Percentiles rank a stretch among this genome's conserved stretches.
These are phyloP conservation scores for Globisporangium barbulae DNA, from an alignment of 352 stramenopile genomes.

Conservation along the genomic window DNA sequence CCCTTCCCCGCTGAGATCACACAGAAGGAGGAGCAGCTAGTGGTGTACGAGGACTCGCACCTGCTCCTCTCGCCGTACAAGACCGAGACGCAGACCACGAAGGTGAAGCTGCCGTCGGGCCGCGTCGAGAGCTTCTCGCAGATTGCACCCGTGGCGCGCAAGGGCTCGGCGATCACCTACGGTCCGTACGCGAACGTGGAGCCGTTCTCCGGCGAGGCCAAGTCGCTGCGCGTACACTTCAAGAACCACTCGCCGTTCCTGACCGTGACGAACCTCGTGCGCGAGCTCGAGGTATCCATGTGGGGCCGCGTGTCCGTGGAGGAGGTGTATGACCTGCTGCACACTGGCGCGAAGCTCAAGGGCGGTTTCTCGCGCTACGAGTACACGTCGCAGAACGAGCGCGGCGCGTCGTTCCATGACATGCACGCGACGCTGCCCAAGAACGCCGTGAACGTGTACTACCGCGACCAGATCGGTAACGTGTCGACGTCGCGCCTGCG, in stretches of 20 bases:
- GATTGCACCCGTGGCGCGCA: conserved; percentile 53
- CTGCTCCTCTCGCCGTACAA: conserved; percentile 69
- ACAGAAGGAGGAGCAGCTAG: conserved; percentile 84
- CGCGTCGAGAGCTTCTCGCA: conserved; percentile 70
- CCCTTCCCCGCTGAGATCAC: conserved; percentile 75
- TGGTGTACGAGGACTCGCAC: conserved; percentile 70
- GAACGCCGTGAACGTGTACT: conserved; percentile 87
- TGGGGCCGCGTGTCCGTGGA: conserved; percentile 87
- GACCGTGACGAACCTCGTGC: conserved; percentile 78
- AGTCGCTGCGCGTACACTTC: conserved; percentile 67
- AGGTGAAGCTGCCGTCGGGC: conserved; percentile 77
- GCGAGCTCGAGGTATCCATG: conserved; percentile 89
- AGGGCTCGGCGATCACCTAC: conserved; percentile 75
- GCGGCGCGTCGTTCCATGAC: conserved; percentile 75
- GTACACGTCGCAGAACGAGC: conserved; percentile 64
- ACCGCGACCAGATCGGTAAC: conserved; percentile 90
- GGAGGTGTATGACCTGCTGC: conserved; percentile 84
- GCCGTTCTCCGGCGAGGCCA: conserved; percentile 31
- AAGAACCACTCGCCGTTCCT: conserved; percentile 87
- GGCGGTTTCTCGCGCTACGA: conserved; percentile 87
- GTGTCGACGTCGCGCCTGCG: conserved; percentile 82
- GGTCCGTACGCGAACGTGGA: conserved; percentile 71
- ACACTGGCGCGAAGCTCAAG: conserved; percentile 83
- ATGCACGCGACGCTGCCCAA: conserved; percentile 65
- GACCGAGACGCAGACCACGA: conserved; percentile 81